phyloP scores from a whole-genome alignment of 176 grass and related monocot species.

The Elymus sibiricus region DNA sequence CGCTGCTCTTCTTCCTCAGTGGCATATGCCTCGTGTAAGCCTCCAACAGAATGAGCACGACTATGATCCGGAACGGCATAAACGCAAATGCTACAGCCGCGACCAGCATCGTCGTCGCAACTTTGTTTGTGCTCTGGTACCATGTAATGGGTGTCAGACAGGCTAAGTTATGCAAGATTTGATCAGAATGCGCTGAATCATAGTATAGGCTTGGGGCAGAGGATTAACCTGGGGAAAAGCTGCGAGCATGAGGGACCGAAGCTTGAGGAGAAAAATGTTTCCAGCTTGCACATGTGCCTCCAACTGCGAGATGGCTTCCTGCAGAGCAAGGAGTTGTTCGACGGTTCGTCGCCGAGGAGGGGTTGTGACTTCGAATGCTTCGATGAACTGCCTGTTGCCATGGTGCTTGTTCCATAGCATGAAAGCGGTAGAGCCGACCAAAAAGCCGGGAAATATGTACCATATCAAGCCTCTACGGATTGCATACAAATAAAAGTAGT shows the following conservation, averaged over 20 bases:
- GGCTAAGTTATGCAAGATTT: background rate
- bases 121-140: conserved; percentile 70
- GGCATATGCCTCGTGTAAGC: conserved; percentile 92
- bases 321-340: conserved; percentile 69
- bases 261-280: conserved; percentile 88
- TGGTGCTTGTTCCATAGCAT: conserved; percentile 78
- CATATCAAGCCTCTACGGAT: conserved; percentile 62
- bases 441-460: conserved; percentile 58
- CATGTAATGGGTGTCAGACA: background rate
- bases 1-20: conserved; percentile 72
- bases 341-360: conserved; percentile 61
- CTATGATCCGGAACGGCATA: conserved; percentile 48
- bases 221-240: conserved; percentile 68
- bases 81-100: conserved; percentile 39
- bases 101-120: conserved; percentile 38
- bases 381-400: conserved; percentile 38
- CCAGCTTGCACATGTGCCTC: conserved; percentile 68
- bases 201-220: background rate
- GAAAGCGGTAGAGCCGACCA: conserved; percentile 52
- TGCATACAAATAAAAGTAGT: background rate
- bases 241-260: conserved; percentile 79
- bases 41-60: conserved; percentile 59
- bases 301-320: conserved; percentile 73
- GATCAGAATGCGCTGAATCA: background rate
- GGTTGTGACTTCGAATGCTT: conserved; percentile 59